A percentile compares a stretch with the other conserved stretches of the same genome.
phyloP scores from a whole-genome alignment of 2,329 filamentous ascomycete genomes.

The Rutstroemia sp. region DNA sequence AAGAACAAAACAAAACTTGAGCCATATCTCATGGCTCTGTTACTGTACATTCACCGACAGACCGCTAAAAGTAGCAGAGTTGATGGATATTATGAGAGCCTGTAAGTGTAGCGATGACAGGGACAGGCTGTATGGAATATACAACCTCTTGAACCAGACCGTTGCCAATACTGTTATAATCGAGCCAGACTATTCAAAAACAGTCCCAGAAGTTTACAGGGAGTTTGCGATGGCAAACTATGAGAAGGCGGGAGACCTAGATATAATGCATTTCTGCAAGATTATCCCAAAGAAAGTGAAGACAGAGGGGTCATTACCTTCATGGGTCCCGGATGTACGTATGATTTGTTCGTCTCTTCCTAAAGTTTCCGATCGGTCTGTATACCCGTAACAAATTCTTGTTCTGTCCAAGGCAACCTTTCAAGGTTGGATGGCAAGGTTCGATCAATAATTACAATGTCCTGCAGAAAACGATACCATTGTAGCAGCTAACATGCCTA shows the following conservation, averaged over 20 bases:
- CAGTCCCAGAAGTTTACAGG: neutral
- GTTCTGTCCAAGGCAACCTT: neutral
- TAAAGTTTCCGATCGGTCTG: neutral
- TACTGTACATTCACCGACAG: too few relatives aligned
- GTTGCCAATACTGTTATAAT: neutral
- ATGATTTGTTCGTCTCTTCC: neutral
- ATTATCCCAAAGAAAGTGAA: neutral
- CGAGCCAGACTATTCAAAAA: neutral
- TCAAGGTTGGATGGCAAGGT: neutral
- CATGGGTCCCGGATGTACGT: neutral
- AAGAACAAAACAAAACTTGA: neutral
- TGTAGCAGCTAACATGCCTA: neutral
- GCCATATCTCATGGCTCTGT: neutral
- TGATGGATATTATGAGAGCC: too few relatives aligned
- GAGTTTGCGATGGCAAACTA: neutral
- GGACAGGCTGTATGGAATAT: neutral
- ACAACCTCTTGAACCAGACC: neutral
- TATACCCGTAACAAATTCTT: neutral
- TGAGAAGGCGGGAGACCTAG: neutral
- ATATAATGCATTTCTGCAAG: neutral
- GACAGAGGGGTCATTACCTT: neutral
- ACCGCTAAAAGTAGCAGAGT: too few relatives aligned
- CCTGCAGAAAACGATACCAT: neutral
- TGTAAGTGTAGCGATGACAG: neutral
- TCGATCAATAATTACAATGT: neutral